Evolutionary conservation across 2,329 filamentous ascomycete species (phyloP).

Genomic region (Hypoxylon sp.): DNA sequence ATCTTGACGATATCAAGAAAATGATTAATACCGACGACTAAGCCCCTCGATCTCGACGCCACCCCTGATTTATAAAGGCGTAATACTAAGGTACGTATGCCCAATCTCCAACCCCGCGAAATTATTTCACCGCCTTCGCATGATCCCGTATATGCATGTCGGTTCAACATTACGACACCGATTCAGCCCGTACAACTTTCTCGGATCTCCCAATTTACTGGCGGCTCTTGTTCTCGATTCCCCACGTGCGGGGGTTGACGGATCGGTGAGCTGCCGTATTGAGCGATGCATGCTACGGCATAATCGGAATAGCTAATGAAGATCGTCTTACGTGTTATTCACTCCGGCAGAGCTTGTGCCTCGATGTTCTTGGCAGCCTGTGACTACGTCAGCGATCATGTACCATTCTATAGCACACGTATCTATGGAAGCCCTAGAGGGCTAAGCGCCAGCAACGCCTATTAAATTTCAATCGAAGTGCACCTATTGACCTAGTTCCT

Average conservation of each 20-base stretch:
- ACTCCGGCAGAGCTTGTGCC: not conserved
- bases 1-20: conserved; percentile 14
- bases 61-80: conserved; percentile 7
- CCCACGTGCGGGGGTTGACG: conserved; percentile 6
- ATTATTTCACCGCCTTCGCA: conserved; percentile 8
- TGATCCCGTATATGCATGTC: conserved; percentile 16
- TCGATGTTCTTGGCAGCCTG: not conserved
- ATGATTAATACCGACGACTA: not conserved
- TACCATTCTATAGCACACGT: not conserved
- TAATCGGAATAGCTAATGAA: conserved; percentile 1
- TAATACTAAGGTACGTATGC: not conserved
- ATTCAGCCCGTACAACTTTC: not conserved
- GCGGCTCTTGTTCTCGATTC: not conserved
- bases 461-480: not conserved
- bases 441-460: not conserved
- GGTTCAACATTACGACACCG: conserved; percentile 12
- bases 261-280: conserved; percentile 22
- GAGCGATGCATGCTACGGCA: conserved; percentile 10
- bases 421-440: not conserved
- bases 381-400: not conserved
- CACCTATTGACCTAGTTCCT: not conserved
- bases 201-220: not conserved
- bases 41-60: not conserved
- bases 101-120: conserved; percentile 21
- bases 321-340: not conserved